phyloP scores from a whole-genome alignment of 1,139 yeast species.

The Pichia sp. region DNA sequence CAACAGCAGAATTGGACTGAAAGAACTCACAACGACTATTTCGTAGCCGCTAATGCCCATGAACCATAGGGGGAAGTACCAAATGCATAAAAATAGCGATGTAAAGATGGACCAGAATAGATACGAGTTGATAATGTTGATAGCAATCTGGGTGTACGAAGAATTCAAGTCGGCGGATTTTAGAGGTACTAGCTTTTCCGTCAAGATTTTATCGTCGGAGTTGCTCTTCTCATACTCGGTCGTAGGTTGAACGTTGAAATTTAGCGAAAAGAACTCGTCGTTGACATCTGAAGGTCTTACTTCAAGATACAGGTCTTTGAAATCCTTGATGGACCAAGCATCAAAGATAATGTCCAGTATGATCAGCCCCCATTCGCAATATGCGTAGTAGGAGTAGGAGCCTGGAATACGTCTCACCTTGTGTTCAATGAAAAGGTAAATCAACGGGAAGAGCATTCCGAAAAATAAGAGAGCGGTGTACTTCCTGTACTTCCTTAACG shows the following conservation, averaged over 20 bases:
- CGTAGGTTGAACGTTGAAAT: constrained; percentile 20
- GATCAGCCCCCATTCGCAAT: constrained; percentile 89
- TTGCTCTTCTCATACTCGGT: not conserved
- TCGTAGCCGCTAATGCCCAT: constrained; percentile 98
- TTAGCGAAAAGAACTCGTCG: constrained; percentile 32
- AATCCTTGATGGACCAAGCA: constrained; percentile 70
- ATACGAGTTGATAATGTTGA: constrained; percentile 54
- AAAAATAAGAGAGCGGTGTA: constrained; percentile 60
- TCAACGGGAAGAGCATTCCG: constrained; percentile 66
- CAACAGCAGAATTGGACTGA: constrained; percentile 43
- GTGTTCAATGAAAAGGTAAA: constrained; percentile 89
- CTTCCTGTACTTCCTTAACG: constrained; percentile 50
- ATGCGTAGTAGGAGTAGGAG: constrained; percentile 93
- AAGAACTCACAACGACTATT: constrained; percentile 55
- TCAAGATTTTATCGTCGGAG: not conserved
- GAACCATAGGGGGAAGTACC: constrained; percentile 98
- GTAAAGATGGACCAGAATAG: constrained; percentile 83
- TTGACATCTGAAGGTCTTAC: constrained; percentile 26
- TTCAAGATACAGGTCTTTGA: constrained; percentile 49
- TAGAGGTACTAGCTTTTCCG: constrained; percentile 20
- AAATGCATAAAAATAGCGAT: constrained; percentile 75
- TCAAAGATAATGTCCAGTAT: constrained; percentile 81
- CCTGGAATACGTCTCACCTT: constrained; percentile 84
- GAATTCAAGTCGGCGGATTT: constrained; percentile 24
- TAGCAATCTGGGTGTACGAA: constrained; percentile 40